Base-by-base conservation (phyloP, 2,329 filamentous ascomycete genomes). In the Sphaerulina musiva region DNA sequence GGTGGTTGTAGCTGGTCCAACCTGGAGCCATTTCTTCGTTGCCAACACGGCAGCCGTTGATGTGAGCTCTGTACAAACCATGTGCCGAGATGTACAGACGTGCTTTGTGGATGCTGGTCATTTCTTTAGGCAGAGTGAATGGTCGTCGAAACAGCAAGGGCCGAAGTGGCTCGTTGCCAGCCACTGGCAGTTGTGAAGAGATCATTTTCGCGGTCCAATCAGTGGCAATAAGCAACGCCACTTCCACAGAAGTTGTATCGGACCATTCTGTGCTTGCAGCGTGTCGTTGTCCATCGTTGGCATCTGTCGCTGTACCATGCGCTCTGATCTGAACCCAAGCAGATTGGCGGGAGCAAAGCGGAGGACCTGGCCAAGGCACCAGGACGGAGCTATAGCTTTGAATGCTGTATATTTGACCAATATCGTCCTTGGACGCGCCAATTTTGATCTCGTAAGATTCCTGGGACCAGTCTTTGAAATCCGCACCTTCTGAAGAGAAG, bases 1-100 rank as follows among this genome's bases (percentile, higher is more conserved):
- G 71, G 45, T 75, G 65, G 0, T 73, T 66, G 57, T 82, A 82
- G 2, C 73, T 73, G 42, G 76, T 74, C 76, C 78, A 81, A 0
- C 79, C 78, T 0, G 79, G 79, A 14, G 78, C 74, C 38, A 80
- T 57, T 8, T 60, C 54, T 2, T 61, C 51, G 20, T 54, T 57
- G 5, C 53, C 51, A n/a, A 78, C 70, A 4, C 64, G 62, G 0
- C 65, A 53, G 0, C 75, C 76, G 47, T 81, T 80, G 55, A 80
- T 74, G 7, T 31, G 14, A 4, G 53, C 51, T 53, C 26, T 44
- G 34, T 53, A 53, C 34, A 53, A 29, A 12, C 51, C 51, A 20
- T 53, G 51, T 12, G 43, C 39, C 12, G 51, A 41, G 10, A 47
- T 47, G 32, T 53, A 53, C n/a, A 53, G 36, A 17, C 51, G 38